Evolutionary conservation across 345 rosid genomes (phyloP), one percentile per base, ranked within the genome.

Genomic region (Aurinia saxatilis): DNA sequence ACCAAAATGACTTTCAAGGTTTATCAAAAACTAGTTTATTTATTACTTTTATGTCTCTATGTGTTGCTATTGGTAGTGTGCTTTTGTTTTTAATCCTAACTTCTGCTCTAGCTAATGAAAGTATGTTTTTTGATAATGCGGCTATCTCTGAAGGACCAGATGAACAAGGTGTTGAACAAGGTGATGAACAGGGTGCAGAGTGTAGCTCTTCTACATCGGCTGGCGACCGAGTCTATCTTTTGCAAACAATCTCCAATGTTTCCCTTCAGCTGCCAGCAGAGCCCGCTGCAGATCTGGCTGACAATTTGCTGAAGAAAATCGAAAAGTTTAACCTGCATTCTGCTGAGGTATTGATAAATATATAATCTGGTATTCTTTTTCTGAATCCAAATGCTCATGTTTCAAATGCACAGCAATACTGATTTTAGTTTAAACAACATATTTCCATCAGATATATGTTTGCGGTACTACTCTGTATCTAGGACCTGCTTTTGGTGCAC

Each of bases 241-340:
- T 90, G 79, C 91, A 81, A 84, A 89, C 99, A 60, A 85, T 90
- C 68, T 85, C 99, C 41, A 80, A 85, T 72, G 95, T 90, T 63
- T 82, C 99, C 36, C 80, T 84, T 38, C 90, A 85, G 84, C 77
- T 93, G 64, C 96, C 95, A 23, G 65, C 90, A 10, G 87, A 80
- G 70, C 77, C 89, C 77, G 90, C 99, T 21, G 90, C 99, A 73
- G 90, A 85, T 67, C 82, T 90, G 63, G 96, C 95, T 53, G 83
- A 85, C 74, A 85, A 87, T 60, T 80, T 87, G 79, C 88, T 90
- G 60, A 79, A 78, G 76, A 63, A 83, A 68, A 83, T 87, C 50
- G 91, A 87, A 73, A 82, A 80, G 66, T 93, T 90, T 80, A 76
- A 79, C 78, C 82, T 78, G 84, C 97, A 93, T 71, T 75, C 79